Conservation (phyloP, 2,329 filamentous ascomycete species). For the Magnaporthiopsis poae region DNA sequence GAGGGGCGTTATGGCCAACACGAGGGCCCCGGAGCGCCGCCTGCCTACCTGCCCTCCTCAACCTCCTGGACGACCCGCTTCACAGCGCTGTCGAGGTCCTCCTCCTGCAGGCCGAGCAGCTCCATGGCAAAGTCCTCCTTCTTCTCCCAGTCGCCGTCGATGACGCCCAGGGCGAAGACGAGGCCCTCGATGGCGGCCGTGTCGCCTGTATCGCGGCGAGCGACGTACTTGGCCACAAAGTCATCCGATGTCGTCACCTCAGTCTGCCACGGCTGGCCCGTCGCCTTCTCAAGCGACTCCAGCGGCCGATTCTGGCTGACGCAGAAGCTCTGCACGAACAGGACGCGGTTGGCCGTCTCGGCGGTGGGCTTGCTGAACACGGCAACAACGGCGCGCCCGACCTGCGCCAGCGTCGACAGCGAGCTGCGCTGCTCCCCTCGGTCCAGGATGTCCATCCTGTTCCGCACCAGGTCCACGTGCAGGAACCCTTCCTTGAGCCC, state of each 20-base stretch:
- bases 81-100: constrained; percentile 34
- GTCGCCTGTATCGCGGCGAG: constrained; percentile 28
- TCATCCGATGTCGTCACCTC: constrained; percentile 19
- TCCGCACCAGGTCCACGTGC: constrained; percentile 23
- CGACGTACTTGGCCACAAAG: constrained; percentile 29
- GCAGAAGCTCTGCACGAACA: constrained; percentile 32
- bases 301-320: constrained; percentile 27
- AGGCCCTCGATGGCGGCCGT: constrained; percentile 33
- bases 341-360: constrained; percentile 23
- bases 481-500: constrained; percentile 26
- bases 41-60: background rate
- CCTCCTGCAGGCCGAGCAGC: constrained; percentile 34
- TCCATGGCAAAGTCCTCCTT: constrained; percentile 37
- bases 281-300: constrained; percentile 24
- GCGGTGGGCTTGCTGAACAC: constrained; percentile 19
- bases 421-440: constrained; percentile 23
- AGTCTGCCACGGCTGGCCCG: constrained; percentile 6
- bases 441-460: constrained; percentile 25
- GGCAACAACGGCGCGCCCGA: constrained; percentile 24
- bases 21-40: background rate
- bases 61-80: constrained; percentile 20
- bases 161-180: constrained; percentile 37
- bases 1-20: too few species aligned
- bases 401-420: constrained; percentile 24
- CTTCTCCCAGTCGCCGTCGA: constrained; percentile 39